Evolutionary conservation across 2,329 filamentous ascomycete genomes (phyloP), one percentile per base, ranked within the genome.

Genomic region (Cercospora canescens): DNA sequence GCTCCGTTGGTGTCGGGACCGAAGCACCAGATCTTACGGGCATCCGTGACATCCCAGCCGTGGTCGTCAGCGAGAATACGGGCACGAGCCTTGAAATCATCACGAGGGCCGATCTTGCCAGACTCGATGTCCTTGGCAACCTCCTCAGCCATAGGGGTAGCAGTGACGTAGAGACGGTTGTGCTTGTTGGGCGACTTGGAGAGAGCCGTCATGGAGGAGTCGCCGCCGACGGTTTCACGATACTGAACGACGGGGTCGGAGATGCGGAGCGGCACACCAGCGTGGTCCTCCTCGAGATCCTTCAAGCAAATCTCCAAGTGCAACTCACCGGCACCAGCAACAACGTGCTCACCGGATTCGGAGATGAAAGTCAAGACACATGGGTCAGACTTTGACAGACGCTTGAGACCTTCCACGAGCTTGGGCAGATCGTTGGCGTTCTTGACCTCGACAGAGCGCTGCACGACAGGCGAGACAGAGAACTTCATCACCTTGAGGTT

Each of bases 401-500:
- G 94, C 92, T 99, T 99, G 74, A 99, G 94, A 93, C 95, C 95
- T 88, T 99, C 95, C 78, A 99, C 95, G 69, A 99, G 90, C 91
- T 99, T 99, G 84, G 95, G 95, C 72, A 99, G 90, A 88, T 99
- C 95, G 86, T 96, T 93, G 79, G 95, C 95, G 86, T 99, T 99
- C 93, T 98, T 98, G 87, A 97, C 94, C 86, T 97, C 93, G 79
- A 99, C 95, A 83, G 95, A 97, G 76, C 94, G 94, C 86, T 91
- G 94, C 74, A 99, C 95, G 85, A 99, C 95, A 78, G 95, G 95
- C 68, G 95, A 98, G 82, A 99, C 95, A 80, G 95, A 99, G 91
- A 99, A 99, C 88, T 97, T 98, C 95, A 99, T 99, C 86, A 99
- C 95, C 91, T 98, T 98, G 79, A 99, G 86, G 91, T 99, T 99